Percentiles rank a stretch among this genome's conserved stretches.
Conservation (phyloP, 371 early-diverging fungal genomes). For the Haplosporangium sp. region DNA sequence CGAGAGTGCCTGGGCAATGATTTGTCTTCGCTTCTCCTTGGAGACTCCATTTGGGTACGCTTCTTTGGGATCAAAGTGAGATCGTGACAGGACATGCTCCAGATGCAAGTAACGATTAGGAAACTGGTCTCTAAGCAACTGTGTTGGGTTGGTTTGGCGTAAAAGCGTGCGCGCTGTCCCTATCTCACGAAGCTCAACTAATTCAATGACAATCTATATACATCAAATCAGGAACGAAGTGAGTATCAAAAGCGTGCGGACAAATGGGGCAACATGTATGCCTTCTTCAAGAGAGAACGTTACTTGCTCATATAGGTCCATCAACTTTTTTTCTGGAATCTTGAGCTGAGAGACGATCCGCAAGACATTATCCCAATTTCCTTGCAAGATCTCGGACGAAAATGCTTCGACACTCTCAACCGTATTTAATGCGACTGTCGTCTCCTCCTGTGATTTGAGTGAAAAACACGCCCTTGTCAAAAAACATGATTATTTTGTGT, state of each 20-base stretch:
- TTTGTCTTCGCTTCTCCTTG: constrained; percentile 77
- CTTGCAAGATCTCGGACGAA: constrained; percentile 76
- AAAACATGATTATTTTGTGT: not conserved
- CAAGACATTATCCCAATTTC: constrained; percentile 90
- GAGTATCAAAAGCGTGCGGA: not conserved
- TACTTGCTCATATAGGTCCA: constrained; percentile 94
- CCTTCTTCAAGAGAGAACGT: not conserved
- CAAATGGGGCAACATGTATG: not conserved
- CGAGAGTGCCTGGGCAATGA: constrained; percentile 78
- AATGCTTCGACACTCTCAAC: constrained; percentile 83
- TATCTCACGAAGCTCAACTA: constrained; percentile 84
- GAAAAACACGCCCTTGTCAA: constrained; percentile 2
- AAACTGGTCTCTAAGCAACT: constrained; percentile 72
- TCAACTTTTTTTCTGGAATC: constrained; percentile 72
- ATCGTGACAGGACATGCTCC: constrained; percentile 79
- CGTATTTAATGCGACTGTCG: constrained; percentile 79
- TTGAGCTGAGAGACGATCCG: constrained; percentile 74
- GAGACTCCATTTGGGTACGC: constrained; percentile 63
- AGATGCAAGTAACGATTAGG: constrained; percentile 86
- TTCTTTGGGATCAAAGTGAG: constrained; percentile 70
- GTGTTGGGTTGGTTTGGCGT: constrained; percentile 89
- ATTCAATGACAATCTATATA: constrained; percentile 81
- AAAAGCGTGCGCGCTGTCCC: constrained; percentile 87
- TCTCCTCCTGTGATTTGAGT: constrained; percentile 72
- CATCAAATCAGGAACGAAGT: not conserved